Percentiles rank a stretch among this genome's conserved stretches.
Conservation (phyloP, 306 rosid species). For the Casuarina cunninghamiana region DNA sequence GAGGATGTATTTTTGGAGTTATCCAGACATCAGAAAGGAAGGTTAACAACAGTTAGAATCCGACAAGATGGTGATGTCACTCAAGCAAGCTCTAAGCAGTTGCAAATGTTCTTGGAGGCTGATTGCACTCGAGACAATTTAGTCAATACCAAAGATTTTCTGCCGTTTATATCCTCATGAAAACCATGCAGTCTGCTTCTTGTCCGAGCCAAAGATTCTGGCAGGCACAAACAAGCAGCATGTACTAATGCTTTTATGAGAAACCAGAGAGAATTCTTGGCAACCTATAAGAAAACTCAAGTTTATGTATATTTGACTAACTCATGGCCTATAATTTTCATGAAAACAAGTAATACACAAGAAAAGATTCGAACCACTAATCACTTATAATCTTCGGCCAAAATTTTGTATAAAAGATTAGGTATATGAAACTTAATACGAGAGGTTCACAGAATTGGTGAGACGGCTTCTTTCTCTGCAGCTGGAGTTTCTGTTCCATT, state of each 20-base stretch:
- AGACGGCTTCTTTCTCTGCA: conserved; percentile 43
- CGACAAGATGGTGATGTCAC: too few relatives aligned
- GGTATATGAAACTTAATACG: background rate
- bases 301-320: background rate
- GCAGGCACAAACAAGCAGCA: background rate
- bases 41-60: too few relatives aligned
- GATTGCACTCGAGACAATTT: background rate
- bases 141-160: background rate
- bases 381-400: conserved; percentile 18
- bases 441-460: conserved; percentile 43
- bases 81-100: background rate
- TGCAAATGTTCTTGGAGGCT: background rate
- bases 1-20: too few relatives aligned
- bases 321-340: background rate
- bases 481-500: conserved; percentile 35
- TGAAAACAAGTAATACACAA: conserved; percentile 25
- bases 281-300: background rate
- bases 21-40: too few relatives aligned
- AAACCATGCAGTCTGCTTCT: background rate
- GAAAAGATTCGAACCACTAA: background rate
- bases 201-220: background rate
- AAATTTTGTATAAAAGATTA: conserved; percentile 28
- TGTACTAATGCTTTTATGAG: background rate
- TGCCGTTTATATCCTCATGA: too few relatives aligned
- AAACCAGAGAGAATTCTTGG: background rate